phyloP scores from a whole-genome alignment of 2,329 filamentous ascomycete genomes.

The Tolypocladium sp. region DNA sequence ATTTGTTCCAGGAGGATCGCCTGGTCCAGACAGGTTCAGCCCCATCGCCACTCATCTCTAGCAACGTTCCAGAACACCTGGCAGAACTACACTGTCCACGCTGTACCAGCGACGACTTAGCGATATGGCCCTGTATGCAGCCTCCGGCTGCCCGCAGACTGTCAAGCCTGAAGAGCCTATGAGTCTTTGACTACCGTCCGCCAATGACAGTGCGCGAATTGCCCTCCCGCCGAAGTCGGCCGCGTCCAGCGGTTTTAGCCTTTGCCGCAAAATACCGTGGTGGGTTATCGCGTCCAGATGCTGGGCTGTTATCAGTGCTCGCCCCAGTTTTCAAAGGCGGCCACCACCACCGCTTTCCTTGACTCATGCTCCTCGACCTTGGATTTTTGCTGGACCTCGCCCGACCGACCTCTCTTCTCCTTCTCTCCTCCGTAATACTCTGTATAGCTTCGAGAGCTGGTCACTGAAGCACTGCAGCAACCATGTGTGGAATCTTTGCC shows the following conservation, averaged over 20 bases:
- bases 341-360: background rate
- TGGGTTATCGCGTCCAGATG: background rate
- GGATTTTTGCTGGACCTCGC: background rate
- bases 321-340: conserved; percentile 3
- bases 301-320: background rate
- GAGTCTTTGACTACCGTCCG: background rate
- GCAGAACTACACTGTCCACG: background rate
- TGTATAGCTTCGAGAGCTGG: background rate
- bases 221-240: conserved; percentile 11
- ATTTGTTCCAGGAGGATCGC: background rate
- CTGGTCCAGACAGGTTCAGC: background rate
- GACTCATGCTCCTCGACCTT: conserved; percentile 8
- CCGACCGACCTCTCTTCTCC: background rate
- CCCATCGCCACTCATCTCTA: background rate
- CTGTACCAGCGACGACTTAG: background rate
- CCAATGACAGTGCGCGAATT: conserved; percentile 5
- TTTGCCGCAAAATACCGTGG: background rate
- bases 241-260: background rate
- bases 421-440: conserved; percentile 1
- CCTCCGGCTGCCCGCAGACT: background rate
- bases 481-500: conserved; percentile 95
- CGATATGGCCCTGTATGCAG: background rate
- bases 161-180: background rate
- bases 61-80: background rate
- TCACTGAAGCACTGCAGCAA: conserved; percentile 26